Evolutionary conservation across 1,284 basidiomycete species (phyloP).

Genomic region (Leccinum olivaceoglutinosum): DNA sequence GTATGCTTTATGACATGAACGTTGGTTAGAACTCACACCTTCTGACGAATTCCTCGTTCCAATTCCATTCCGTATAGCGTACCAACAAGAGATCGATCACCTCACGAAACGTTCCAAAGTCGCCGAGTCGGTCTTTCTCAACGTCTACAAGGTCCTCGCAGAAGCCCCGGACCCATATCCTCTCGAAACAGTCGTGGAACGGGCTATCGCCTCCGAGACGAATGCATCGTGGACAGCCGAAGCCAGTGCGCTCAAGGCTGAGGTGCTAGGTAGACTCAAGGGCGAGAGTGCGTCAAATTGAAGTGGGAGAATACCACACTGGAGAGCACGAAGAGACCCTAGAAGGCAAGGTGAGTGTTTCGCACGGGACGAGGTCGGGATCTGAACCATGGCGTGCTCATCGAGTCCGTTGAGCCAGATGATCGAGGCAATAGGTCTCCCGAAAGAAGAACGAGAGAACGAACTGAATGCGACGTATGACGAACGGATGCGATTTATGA

Average conservation of each 20-base stretch:
- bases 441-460: slow-evolving; percentile 72
- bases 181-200: slow-evolving; percentile 89
- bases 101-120: slow-evolving; percentile 88
- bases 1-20: slow-evolving; percentile 32
- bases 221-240: slow-evolving; percentile 41
- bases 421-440: slow-evolving; percentile 82
- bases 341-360: slow-evolving; percentile 68
- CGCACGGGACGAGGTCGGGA: neutral
- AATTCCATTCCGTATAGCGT: slow-evolving; percentile 47
- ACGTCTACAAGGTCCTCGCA: slow-evolving; percentile 88
- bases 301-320: slow-evolving; percentile 54
- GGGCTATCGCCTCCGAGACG: slow-evolving; percentile 73
- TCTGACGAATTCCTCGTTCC: neutral
- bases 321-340: slow-evolving; percentile 71
- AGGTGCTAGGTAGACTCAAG: slow-evolving; percentile 57
- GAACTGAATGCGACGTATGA: slow-evolving; percentile 95
- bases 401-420: slow-evolving; percentile 47
- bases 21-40: neutral
- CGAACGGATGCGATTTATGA: slow-evolving; percentile 93
- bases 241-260: slow-evolving; percentile 67
- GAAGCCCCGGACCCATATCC: slow-evolving; percentile 97
- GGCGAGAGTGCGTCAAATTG: slow-evolving; percentile 74
- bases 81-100: slow-evolving; percentile 94
- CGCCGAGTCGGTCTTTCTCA: slow-evolving; percentile 93
- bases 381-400: slow-evolving; percentile 4